Evolutionary conservation across 768 basidiomycete genomes (phyloP), one percentile per base, ranked within the genome.

Genomic region (Mycena leptocephala): DNA sequence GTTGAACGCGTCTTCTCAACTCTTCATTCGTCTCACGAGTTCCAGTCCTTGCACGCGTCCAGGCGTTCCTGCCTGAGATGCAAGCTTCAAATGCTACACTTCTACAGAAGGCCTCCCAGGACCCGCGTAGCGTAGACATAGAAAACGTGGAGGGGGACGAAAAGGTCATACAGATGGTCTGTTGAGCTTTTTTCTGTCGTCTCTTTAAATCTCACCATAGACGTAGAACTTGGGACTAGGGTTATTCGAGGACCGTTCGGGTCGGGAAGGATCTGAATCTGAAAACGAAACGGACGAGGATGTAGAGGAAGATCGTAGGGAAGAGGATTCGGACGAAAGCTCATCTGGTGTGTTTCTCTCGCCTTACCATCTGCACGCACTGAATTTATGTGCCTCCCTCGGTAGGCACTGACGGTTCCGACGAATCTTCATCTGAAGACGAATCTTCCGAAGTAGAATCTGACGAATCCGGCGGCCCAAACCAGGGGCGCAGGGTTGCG

Each of bases 51-150:
- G 82, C 86, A 6, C 87, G 90, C 18, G 82, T 91, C n/a, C 86
- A 86, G 77, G 85, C 86, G 6, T 91, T 91, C 76, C 83, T 91
- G 13, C 89, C 90, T 3, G 77, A 87, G 66, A 84, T 91, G 35
- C 84, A 87, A 11, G 87, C 87, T 39, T 87, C 90, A 10, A 91
- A 90, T 64, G 86, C 84, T 2, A 82, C 84, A 5, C 84, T 91
- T 28, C 68, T 82, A 5, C 78, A 75, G 22, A 80, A 80, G 18
- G 84, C 82, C 3, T 75, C 80, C 9, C 76, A 79, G 32, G 85
- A 87, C 62, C 89, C 88, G 11, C 77, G 79, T 16, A 87, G 86
- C 74, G 81, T 91, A 30, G 88, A 91, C 80, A 90, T 91, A 2
- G 90, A 91, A 78, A 85, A 89, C 64, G 65, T 91, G 24, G 81